Evolutionary conservation across 768 basidiomycete species (phyloP).

Genomic region (Russula lepida): DNA sequence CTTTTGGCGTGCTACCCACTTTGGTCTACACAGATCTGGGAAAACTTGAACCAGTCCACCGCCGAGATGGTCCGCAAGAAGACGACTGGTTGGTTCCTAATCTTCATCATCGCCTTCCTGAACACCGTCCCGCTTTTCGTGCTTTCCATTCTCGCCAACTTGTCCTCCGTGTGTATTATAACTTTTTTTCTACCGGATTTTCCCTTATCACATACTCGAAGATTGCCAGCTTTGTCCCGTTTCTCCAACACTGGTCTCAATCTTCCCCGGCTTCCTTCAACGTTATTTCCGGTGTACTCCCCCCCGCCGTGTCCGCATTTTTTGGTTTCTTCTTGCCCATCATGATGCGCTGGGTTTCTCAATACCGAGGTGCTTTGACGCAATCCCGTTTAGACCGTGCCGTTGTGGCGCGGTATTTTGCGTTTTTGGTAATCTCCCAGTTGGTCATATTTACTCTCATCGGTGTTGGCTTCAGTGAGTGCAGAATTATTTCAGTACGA

Average conservation of each 20-base stretch:
- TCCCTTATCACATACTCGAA: conserved; percentile 25
- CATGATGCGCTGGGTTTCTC: conserved; percentile 76
- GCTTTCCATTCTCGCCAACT: conserved; percentile 87
- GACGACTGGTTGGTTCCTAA: conserved; percentile 67
- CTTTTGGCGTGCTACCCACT: background rate
- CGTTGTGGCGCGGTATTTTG: conserved; percentile 86
- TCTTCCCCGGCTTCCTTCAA: conserved; percentile 64
- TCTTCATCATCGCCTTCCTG: conserved; percentile 79
- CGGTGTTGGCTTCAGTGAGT: conserved; percentile 78
- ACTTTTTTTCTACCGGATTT: background rate
- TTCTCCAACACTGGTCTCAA: conserved; percentile 64
- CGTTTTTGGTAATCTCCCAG: conserved; percentile 91
- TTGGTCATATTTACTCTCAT: conserved; percentile 90
- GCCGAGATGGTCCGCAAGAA: conserved; percentile 58
- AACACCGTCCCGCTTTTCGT: conserved; percentile 89
- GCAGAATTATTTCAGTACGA: background rate
- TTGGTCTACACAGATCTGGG: conserved; percentile 59
- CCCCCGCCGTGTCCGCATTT: conserved; percentile 77
- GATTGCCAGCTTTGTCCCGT: conserved; percentile 61
- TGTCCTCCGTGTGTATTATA: conserved; percentile 54
- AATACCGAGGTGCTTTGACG: conserved; percentile 62
- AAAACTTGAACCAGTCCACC: conserved; percentile 72
- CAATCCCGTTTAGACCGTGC: conserved; percentile 80
- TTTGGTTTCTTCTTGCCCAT: conserved; percentile 90
- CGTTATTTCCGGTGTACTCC: conserved; percentile 85